phyloP scores from a whole-genome alignment of 768 basidiomycete species.

The Phaeolepiota aurea region DNA sequence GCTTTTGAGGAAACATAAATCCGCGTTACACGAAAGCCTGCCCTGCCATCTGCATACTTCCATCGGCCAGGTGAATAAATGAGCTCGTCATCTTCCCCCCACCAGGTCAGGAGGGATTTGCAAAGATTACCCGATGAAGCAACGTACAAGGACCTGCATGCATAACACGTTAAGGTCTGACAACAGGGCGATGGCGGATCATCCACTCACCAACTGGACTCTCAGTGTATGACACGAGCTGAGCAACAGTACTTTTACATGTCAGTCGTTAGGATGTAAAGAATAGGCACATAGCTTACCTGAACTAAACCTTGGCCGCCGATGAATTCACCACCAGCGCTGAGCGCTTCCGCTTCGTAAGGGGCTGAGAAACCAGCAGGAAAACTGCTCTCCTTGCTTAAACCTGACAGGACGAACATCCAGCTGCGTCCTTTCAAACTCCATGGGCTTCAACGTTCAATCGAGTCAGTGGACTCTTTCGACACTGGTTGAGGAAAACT shows the following conservation, averaged over 20 bases:
- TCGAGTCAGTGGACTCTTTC: too few species aligned
- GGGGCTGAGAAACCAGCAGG: slow-evolving; percentile 21
- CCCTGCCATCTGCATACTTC: slow-evolving; percentile 17
- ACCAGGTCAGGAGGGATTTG: too few species aligned
- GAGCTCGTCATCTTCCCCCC: slow-evolving; percentile 24
- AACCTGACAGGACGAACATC: slow-evolving; percentile 15
- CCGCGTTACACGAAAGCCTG: slow-evolving; percentile 21
- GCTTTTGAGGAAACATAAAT: slow-evolving; percentile 24
- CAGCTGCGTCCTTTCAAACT: slow-evolving; percentile 18
- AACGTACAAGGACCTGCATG: slow-evolving; percentile 16
- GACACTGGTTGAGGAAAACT: too few species aligned
- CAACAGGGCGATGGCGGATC: background rate
- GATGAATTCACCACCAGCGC: slow-evolving; percentile 18
- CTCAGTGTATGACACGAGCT: slow-evolving; percentile 21
- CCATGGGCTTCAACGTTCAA: too few species aligned
- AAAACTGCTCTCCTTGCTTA: slow-evolving; percentile 14
- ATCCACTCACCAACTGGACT: slow-evolving; percentile 21
- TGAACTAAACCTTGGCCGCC: slow-evolving; percentile 18
- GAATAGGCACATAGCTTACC: slow-evolving; percentile 8
- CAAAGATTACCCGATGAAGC: too few species aligned
- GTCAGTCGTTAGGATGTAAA: background rate
- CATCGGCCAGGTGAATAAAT: slow-evolving; percentile 24
- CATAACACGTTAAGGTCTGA: background rate
- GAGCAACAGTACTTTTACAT: too few species aligned
- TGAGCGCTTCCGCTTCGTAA: slow-evolving; percentile 16